A percentile compares a stretch with the other conserved stretches of the same genome.
phyloP scores from a whole-genome alignment of 169 alveolate species.

The Theileria parva region DNA sequence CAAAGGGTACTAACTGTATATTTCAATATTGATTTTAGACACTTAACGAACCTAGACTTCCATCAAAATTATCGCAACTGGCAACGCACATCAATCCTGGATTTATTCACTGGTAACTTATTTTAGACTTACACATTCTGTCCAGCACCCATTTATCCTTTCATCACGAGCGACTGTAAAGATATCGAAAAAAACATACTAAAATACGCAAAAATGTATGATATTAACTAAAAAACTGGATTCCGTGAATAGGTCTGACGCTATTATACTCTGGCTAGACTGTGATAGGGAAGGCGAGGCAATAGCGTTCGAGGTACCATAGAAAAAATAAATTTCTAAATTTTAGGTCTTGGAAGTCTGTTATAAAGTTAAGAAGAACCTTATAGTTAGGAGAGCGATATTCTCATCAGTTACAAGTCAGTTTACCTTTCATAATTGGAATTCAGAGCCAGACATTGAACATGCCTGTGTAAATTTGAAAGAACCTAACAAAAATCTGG shows the following conservation, averaged over 20 bases:
- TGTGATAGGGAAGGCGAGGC: constrained; percentile 99
- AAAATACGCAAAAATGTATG: constrained; percentile 86
- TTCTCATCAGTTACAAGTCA: constrained; percentile 92
- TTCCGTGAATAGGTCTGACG: constrained; percentile 66
- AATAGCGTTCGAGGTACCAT: constrained; percentile 96
- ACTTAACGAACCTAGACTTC: constrained; percentile 94
- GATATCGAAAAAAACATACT: constrained; percentile 85
- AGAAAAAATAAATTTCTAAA: constrained; percentile 45
- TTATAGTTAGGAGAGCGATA: constrained; percentile 88
- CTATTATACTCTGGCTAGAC: constrained; percentile 97
- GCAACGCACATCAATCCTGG: constrained; percentile 91
- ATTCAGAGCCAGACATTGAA: constrained; percentile 87
- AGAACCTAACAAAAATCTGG: constrained; percentile 91
- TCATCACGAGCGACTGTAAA: constrained; percentile 78
- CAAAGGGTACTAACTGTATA: constrained; percentile 77
- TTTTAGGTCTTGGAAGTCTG: constrained; percentile 64
- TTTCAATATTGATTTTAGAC: constrained; percentile 80
- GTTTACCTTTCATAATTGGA: not conserved
- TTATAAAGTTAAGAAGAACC: constrained; percentile 68
- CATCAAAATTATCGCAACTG: constrained; percentile 90
- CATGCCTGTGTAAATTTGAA: constrained; percentile 87
- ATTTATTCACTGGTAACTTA: constrained; percentile 84
- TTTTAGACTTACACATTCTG: not conserved
- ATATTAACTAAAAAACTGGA: constrained; percentile 65
- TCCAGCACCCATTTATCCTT: constrained; percentile 87